Base-by-base conservation (phyloP, 768 basidiomycete genomes). In the Trametes punicea region DNA sequence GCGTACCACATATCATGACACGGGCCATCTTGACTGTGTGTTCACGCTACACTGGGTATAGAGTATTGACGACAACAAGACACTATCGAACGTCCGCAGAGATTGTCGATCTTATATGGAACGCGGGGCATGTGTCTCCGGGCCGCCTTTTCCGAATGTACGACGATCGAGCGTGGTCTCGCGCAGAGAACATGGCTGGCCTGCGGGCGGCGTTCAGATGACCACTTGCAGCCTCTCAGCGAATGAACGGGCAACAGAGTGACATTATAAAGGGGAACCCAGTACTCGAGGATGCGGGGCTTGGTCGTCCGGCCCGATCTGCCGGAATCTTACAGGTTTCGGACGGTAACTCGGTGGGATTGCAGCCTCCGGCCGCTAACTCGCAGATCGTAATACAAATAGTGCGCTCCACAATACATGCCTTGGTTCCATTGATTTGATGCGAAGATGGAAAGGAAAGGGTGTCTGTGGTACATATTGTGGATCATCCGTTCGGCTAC, bases 1-100 rank as follows among this genome's bases (percentile, higher is more conserved):
- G 39, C 63, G 31, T 34, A 62, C 63, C 63, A 27, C 63, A 64
- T 20, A 64, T 59, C 55, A 64, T 33, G 23, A 64, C 60, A 16
- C 60, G 63, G 16, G 49, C 39, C 63, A 64, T 64, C 9, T 25
- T 54, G 41, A 3, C n/a, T n/a, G n/a, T n/a, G n/a, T n/a, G n/a
- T n/a, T n/a, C n/a, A n/a, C n/a, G n/a, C n/a, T n/a, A n/a, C 36
- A 38, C 36, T 38, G 16, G 36, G 36, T 38, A n/a, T n/a, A n/a
- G n/a, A n/a, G n/a, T n/a, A n/a, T n/a, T n/a, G n/a, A n/a, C n/a
- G n/a, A n/a, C n/a, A n/a, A n/a, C n/a, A n/a, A 27, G 48, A 15
- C 25, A 38, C 15, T 38, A 49, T 49, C 48, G 48, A 21, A 21
- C 21, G 31, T 45, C 26, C 20, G 41, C 42, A 25, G 23, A 44